Percentiles rank a stretch among this genome's conserved stretches.
These are phyloP conservation scores for Penicillium taxi DNA, from an alignment of 495 filamentous ascomycete genomes.

Conservation along the genomic window DNA sequence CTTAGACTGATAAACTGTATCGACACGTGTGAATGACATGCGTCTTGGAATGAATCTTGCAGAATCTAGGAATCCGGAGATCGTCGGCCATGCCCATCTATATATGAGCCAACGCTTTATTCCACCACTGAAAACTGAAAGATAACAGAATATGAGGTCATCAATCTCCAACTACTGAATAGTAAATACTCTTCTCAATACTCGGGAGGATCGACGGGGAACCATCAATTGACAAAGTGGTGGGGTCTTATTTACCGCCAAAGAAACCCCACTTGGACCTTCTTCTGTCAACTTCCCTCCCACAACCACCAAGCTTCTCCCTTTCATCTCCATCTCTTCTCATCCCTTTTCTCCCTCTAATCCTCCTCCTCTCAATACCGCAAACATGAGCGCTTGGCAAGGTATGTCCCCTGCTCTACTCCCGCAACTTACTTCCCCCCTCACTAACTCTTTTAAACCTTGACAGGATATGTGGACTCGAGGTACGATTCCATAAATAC, in stretches of 20 bases:
- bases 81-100: too few species aligned
- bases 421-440: constrained; percentile 6
- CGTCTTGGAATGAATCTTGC: too few species aligned
- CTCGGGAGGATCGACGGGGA: constrained; percentile 2
- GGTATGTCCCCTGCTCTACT: constrained; percentile 32
- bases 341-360: constrained; percentile 8
- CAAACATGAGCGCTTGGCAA: constrained; percentile 50
- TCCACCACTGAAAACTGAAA: too few species aligned
- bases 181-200: too few species aligned
- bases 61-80: too few species aligned
- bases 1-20: too few species aligned
- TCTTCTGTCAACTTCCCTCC: constrained; percentile 2
- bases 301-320: too few species aligned
- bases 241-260: constrained; percentile 25
- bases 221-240: constrained; percentile 1
- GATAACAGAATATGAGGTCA: too few species aligned
- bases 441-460: constrained; percentile 14
- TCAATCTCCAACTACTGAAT: too few species aligned
- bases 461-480: constrained; percentile 56
- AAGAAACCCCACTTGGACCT: constrained; percentile 22
- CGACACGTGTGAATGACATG: not conserved
- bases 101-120: too few species aligned
- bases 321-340: constrained; percentile 14
- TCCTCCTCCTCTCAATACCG: constrained; percentile 19
- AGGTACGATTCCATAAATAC: constrained; percentile 55